These are phyloP conservation scores for Tetradesmus lagerheimii DNA, from an alignment of 139 green algal species.

Conservation along the genomic window DNA sequence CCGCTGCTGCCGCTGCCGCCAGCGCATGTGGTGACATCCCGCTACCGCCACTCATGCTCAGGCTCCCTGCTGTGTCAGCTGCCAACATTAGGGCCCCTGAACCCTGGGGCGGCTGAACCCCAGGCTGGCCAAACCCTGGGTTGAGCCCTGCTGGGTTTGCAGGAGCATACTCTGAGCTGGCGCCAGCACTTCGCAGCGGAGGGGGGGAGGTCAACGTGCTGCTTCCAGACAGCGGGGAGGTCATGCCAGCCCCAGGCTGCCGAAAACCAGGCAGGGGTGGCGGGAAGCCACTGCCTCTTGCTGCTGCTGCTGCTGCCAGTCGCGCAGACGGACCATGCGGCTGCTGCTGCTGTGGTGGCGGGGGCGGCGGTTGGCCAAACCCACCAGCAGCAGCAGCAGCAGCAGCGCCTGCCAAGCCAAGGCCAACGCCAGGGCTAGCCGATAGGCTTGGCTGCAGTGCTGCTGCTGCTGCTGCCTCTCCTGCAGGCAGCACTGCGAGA, in stretches of 20 bases:
- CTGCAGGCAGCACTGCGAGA: not conserved
- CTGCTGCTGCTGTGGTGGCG: not conserved
- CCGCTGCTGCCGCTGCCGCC: not conserved
- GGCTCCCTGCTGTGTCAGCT: conserved; percentile 27
- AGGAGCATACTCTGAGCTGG: not conserved
- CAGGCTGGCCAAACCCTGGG: not conserved
- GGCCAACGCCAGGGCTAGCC: not conserved
- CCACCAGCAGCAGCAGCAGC: not conserved
- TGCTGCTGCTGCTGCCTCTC: not conserved
- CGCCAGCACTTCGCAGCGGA: not conserved
- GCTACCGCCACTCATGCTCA: not conserved
- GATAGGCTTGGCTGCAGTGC: not conserved
- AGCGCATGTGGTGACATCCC: not conserved
- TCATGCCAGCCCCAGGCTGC: not conserved
- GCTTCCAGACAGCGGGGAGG: not conserved
- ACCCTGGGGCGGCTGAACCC: not conserved
- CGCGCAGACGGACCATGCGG: not conserved
- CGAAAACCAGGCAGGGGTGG: not conserved
- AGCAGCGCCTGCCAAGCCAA: not conserved
- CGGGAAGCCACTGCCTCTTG: not conserved
- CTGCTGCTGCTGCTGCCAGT: not conserved
- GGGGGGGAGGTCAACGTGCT: not conserved
- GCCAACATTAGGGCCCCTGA: not conserved
- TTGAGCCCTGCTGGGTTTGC: not conserved
- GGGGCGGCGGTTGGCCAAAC: not conserved